Evolutionary conservation across 1,284 basidiomycete species (phyloP).

Genomic region (Leccinum variabile): DNA sequence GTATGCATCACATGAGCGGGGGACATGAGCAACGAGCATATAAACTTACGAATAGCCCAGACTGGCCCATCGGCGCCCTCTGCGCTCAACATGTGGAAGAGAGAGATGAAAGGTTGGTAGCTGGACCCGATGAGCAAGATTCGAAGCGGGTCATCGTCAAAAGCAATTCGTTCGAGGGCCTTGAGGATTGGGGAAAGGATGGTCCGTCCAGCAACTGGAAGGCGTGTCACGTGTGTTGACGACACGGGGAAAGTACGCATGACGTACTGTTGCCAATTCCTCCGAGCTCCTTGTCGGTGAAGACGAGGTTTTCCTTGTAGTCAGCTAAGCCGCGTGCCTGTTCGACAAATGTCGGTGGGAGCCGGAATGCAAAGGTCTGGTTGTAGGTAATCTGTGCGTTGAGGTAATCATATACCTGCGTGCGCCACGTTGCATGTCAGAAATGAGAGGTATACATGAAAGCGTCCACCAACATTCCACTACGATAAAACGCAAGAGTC

Average conservation of each 20-base stretch:
- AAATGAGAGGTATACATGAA: slow-evolving; percentile 4
- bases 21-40: not conserved
- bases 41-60: slow-evolving; percentile 59
- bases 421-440: slow-evolving; percentile 31
- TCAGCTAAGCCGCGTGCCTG: slow-evolving; percentile 70
- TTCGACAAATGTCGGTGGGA: slow-evolving; percentile 65
- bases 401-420: slow-evolving; percentile 73
- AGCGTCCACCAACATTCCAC: slow-evolving; percentile 60
- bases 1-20: slow-evolving; percentile 5
- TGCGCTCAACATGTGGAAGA: slow-evolving; percentile 75
- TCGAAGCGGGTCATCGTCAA: slow-evolving; percentile 75
- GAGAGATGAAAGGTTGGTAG: slow-evolving; percentile 86
- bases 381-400: slow-evolving; percentile 78
- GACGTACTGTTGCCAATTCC: slow-evolving; percentile 75
- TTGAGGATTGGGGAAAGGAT: slow-evolving; percentile 68
- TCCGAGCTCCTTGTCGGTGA: slow-evolving; percentile 58
- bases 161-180: slow-evolving; percentile 73
- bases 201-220: slow-evolving; percentile 73
- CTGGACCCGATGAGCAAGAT: slow-evolving; percentile 73
- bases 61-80: slow-evolving; percentile 52
- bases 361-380: slow-evolving; percentile 69
- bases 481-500: slow-evolving; percentile 10
- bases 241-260: not conserved
- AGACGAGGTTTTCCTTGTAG: slow-evolving; percentile 76
- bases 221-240: slow-evolving; percentile 1